Evolutionary conservation across 371 early-diverging fungal genomes (phyloP).

Genomic region (Mucor plumbeus): DNA sequence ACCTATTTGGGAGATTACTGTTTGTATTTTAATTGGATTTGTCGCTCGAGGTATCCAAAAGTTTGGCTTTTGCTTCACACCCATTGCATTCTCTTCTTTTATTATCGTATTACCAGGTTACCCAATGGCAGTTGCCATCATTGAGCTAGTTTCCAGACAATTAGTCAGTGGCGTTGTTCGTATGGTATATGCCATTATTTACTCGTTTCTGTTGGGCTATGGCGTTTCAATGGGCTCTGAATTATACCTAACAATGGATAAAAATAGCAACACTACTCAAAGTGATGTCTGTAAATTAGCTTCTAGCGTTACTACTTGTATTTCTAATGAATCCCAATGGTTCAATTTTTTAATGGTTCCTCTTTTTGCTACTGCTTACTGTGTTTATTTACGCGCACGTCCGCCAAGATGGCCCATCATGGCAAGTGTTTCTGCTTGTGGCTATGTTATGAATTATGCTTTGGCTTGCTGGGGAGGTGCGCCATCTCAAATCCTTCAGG

Average conservation of each 20-base stretch:
- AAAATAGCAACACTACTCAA: not conserved
- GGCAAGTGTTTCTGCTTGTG: slow-evolving; percentile 36
- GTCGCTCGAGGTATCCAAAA: slow-evolving; percentile 54
- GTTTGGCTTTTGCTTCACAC: slow-evolving; percentile 52
- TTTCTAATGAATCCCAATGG: slow-evolving; percentile 32
- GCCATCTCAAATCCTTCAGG: slow-evolving; percentile 49
- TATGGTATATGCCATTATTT: slow-evolving; percentile 79
- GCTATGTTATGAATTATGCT: slow-evolving; percentile 42
- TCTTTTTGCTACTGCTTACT: slow-evolving; percentile 47
- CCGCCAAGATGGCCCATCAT: slow-evolving; percentile 46
- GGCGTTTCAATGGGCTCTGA: slow-evolving; percentile 79
- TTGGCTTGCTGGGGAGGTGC: slow-evolving; percentile 50
- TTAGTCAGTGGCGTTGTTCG: slow-evolving; percentile 87
- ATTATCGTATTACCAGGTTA: slow-evolving; percentile 77
- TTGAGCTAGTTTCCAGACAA: slow-evolving; percentile 85
- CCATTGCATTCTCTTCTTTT: slow-evolving; percentile 56
- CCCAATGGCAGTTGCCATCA: slow-evolving; percentile 74
- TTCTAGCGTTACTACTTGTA: slow-evolving; percentile 31
- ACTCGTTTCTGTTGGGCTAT: slow-evolving; percentile 78
- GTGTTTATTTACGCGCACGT: slow-evolving; percentile 43
- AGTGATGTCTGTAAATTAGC: slow-evolving; percentile 25
- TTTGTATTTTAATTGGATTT: slow-evolving; percentile 72
- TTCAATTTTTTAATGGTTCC: slow-evolving; percentile 48
- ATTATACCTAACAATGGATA: slow-evolving; percentile 47
- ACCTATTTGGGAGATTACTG: slow-evolving; percentile 72